Evolutionary conservation across 176 grass and related monocot genomes (phyloP).

Genomic region (Carex myosuroides): DNA sequence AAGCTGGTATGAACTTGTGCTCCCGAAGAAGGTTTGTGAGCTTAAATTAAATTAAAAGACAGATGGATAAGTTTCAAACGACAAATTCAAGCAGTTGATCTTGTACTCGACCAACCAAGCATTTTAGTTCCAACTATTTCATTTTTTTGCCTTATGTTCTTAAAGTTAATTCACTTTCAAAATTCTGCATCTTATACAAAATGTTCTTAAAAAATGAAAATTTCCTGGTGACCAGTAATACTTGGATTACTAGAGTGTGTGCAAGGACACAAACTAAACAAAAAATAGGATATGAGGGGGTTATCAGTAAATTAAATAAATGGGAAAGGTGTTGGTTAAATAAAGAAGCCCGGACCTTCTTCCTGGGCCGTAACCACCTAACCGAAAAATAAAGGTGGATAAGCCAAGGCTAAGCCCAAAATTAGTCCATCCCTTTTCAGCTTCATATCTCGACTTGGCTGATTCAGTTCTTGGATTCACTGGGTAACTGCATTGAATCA

Average conservation of each 20-base stretch:
- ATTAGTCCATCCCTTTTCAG: constrained; percentile 67
- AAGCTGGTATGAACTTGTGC: too few relatives aligned
- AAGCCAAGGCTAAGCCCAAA: constrained; percentile 41
- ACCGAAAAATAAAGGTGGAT: constrained; percentile 55
- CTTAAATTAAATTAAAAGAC: too few relatives aligned
- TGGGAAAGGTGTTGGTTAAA: background rate
- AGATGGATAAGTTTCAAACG: too few relatives aligned
- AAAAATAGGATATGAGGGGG: background rate
- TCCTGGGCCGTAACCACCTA: constrained; percentile 90
- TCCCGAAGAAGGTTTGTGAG: too few relatives aligned
- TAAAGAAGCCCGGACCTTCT: constrained; percentile 54
- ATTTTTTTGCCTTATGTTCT: too few relatives aligned
- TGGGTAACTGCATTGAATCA: constrained; percentile 36
- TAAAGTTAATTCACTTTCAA: too few relatives aligned
- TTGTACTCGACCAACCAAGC: too few relatives aligned
- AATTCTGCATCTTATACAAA: too few relatives aligned
- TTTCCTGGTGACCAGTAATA: background rate
- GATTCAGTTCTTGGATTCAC: constrained; percentile 52
- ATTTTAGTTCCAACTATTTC: too few relatives aligned
- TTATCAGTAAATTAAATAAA: constrained; percentile 4
- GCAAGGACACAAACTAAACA: background rate
- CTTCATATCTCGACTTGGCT: constrained; percentile 50
- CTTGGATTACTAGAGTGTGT: background rate
- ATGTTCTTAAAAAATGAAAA: too few relatives aligned
- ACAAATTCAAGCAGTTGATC: too few relatives aligned